Percentiles rank a stretch among this genome's conserved stretches.
phyloP scores from a whole-genome alignment of 23 red algal genomes.

The Rhodosorus marinus region DNA sequence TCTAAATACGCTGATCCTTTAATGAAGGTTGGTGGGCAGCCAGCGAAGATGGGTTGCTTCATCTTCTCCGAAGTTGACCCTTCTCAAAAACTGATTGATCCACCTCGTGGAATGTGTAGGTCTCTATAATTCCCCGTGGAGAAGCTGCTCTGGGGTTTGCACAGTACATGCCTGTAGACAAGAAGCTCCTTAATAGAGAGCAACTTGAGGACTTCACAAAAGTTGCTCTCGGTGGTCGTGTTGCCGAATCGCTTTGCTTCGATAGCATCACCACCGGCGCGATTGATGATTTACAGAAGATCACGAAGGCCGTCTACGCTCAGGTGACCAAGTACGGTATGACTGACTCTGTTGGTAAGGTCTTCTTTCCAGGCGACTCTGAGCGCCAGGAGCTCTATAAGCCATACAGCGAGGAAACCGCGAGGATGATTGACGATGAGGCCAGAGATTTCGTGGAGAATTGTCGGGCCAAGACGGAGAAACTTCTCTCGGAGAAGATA shows the following conservation, averaged over 20 bases:
- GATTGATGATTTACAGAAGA: slow-evolving; percentile 79
- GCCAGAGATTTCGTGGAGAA: slow-evolving; percentile 73
- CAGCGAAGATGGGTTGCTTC: too few relatives aligned
- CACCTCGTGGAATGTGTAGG: too few relatives aligned
- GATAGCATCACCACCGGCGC: slow-evolving; percentile 82
- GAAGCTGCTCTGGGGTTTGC: slow-evolving; percentile 95
- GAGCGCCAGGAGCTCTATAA: slow-evolving; percentile 58
- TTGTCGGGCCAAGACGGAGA: slow-evolving; percentile 51
- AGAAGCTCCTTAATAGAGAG: slow-evolving; percentile 58
- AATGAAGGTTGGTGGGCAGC: too few relatives aligned
- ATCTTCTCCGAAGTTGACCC: too few relatives aligned
- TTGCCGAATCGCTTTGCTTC: slow-evolving; percentile 71
- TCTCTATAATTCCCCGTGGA: slow-evolving; percentile 97
- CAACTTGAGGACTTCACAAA: slow-evolving; percentile 84
- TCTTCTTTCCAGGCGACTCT: slow-evolving; percentile 50
- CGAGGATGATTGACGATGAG: slow-evolving; percentile 83
- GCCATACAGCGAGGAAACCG: slow-evolving; percentile 89
- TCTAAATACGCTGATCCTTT: slow-evolving; percentile 82
- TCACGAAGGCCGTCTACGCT: slow-evolving; percentile 80
- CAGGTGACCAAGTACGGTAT: slow-evolving; percentile 84
- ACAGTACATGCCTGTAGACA: slow-evolving; percentile 83
- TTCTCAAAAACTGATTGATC: too few relatives aligned
- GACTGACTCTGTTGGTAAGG: slow-evolving; percentile 63
- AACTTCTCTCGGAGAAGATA: slow-evolving; percentile 48
- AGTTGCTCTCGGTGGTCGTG: slow-evolving; percentile 77